phyloP scores from a whole-genome alignment of 148 eudicot genomes.

The Salicornia ramosissima region DNA sequence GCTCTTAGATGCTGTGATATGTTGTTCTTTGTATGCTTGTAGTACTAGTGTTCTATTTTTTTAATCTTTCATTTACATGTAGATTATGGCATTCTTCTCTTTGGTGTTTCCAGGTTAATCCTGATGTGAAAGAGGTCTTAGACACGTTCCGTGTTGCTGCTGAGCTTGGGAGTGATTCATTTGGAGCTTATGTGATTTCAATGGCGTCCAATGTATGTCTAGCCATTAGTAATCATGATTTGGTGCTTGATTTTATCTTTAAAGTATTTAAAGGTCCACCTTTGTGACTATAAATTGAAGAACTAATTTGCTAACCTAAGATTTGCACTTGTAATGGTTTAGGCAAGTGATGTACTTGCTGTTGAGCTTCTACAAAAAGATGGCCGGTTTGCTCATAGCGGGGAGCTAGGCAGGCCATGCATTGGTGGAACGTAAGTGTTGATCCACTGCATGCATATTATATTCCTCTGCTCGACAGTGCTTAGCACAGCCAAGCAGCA shows the following conservation, averaged over 20 bases:
- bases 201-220: constrained; percentile 83
- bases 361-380: constrained; percentile 96
- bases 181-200: constrained; percentile 95
- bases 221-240: not conserved
- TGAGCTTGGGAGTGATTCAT: constrained; percentile 82
- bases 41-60: not conserved
- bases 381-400: constrained; percentile 67
- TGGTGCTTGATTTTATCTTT: not conserved
- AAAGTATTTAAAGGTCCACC: not conserved
- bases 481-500: not conserved
- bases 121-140: constrained; percentile 81
- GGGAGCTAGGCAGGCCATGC: constrained; percentile 64
- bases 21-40: not conserved
- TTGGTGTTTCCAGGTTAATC: constrained; percentile 42
- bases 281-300: not conserved
- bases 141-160: constrained; percentile 85
- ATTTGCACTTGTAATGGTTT: constrained; percentile 13
- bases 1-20: not conserved
- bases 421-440: constrained; percentile 75
- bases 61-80: not conserved
- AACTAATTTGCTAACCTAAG: constrained; percentile 13
- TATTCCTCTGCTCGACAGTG: not conserved
- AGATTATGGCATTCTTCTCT: constrained; percentile 5
- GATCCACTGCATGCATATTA: not conserved
- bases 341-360: constrained; percentile 94